A percentile compares a stretch with the other conserved stretches of the same genome.
Conservation (phyloP, 306 rosid species). For the Vigna reflexopilosa region DNA sequence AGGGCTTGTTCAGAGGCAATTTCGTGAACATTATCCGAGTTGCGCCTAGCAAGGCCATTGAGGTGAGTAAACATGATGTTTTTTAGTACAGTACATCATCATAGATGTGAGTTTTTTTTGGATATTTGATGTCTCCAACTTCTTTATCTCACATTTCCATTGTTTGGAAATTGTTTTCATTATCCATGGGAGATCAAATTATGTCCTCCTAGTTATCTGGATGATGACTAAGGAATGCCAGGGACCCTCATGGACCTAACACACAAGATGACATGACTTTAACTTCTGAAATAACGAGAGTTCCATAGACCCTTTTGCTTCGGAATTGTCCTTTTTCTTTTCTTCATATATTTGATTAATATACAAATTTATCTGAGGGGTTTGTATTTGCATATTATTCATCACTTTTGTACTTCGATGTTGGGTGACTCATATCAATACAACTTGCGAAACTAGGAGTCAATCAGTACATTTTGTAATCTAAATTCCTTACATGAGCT, state of each 20-base stretch:
- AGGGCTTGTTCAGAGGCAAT: constrained; percentile 66
- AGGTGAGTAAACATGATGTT: constrained; percentile 48
- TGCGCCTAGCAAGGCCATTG: constrained; percentile 73
- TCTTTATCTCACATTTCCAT: background rate
- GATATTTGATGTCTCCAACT: background rate
- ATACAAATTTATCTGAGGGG: background rate
- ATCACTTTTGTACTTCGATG: background rate
- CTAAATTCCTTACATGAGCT: background rate
- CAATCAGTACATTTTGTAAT: background rate
- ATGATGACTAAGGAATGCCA: background rate
- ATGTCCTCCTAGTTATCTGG: background rate
- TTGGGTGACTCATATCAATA: background rate
- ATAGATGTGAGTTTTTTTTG: background rate
- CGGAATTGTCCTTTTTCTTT: background rate
- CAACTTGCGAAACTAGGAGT: background rate
- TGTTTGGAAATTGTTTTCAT: constrained; percentile 1
- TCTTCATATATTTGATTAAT: background rate
- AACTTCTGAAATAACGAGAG: background rate
- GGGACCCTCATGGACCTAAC: background rate
- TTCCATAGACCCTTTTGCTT: background rate
- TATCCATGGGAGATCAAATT: background rate
- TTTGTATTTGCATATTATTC: background rate
- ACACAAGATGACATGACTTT: background rate
- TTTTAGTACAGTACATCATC: constrained; percentile 1
- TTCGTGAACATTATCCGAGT: constrained; percentile 67